Percentiles rank a stretch among this genome's conserved stretches.
Evolutionary conservation across 345 rosid genomes (phyloP).

Genomic region (Gossypium australe): DNA sequence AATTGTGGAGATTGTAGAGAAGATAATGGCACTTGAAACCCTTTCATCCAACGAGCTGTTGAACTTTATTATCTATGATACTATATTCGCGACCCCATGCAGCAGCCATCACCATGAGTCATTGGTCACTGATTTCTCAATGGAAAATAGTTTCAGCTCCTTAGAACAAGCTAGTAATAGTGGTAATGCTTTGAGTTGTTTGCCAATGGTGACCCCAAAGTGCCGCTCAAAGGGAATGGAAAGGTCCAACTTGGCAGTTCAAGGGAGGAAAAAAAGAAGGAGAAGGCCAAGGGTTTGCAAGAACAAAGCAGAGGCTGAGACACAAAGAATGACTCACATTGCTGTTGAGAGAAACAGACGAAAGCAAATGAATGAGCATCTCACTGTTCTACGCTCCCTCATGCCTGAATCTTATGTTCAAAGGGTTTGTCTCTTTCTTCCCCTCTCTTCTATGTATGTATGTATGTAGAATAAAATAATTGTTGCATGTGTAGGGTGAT

Average conservation of each 20-base stretch:
- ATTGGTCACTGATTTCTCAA: constrained; percentile 12
- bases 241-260: constrained; percentile 24
- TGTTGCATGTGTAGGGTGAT: constrained; percentile 52
- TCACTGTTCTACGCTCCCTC: constrained; percentile 67
- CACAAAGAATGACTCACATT: constrained; percentile 89
- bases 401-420: constrained; percentile 83
- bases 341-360: constrained; percentile 84
- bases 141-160: constrained; percentile 8
- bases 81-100: constrained; percentile 53
- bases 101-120: constrained; percentile 30
- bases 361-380: constrained; percentile 85
- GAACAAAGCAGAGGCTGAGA: constrained; percentile 80
- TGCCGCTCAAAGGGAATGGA: background rate
- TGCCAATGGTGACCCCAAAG: constrained; percentile 9
- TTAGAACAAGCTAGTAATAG: constrained; percentile 17
- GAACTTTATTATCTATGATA: constrained; percentile 58
- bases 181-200: constrained; percentile 16
- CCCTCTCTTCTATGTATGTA: background rate
- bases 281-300: constrained; percentile 73
- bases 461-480: too few relatives aligned
- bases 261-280: constrained; percentile 62
- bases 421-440: constrained; percentile 39
- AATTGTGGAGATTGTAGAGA: background rate
- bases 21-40: constrained; percentile 50
- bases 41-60: constrained; percentile 62